phyloP scores from a whole-genome alignment of 2,329 filamentous ascomycete genomes.

The Ophiostoma novo-ulmi region DNA sequence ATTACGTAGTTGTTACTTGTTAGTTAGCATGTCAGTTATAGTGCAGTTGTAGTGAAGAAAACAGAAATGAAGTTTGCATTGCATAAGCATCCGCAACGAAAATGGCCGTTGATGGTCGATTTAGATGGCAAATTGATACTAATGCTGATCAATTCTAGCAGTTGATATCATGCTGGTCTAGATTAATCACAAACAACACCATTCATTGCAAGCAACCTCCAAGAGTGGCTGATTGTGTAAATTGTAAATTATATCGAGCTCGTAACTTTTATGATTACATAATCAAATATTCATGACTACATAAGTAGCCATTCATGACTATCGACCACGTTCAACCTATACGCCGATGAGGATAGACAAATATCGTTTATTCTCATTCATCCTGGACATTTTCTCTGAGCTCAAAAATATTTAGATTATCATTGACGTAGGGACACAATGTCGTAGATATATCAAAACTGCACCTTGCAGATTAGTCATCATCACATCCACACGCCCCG shows the following conservation, averaged over 20 bases:
- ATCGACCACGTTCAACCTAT: too few relatives aligned
- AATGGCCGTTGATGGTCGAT: neutral
- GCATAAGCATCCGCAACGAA: neutral
- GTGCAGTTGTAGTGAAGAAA: neutral
- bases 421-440: too few relatives aligned
- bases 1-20: neutral
- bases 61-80: neutral
- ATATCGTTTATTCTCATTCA: neutral
- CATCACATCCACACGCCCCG: constrained; percentile 4
- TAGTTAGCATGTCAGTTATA: neutral
- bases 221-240: too few relatives aligned
- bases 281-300: neutral
- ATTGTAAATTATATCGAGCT: neutral
- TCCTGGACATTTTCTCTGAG: too few relatives aligned
- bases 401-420: too few relatives aligned
- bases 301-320: too few relatives aligned
- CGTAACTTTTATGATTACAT: neutral
- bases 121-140: neutral
- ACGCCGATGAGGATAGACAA: neutral
- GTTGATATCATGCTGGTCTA: neutral
- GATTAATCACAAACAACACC: too few relatives aligned
- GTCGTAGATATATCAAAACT: neutral
- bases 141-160: too few relatives aligned
- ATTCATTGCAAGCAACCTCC: too few relatives aligned
- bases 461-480: neutral